phyloP scores from a whole-genome alignment of 768 basidiomycete genomes.

The Boletus fagicola region DNA sequence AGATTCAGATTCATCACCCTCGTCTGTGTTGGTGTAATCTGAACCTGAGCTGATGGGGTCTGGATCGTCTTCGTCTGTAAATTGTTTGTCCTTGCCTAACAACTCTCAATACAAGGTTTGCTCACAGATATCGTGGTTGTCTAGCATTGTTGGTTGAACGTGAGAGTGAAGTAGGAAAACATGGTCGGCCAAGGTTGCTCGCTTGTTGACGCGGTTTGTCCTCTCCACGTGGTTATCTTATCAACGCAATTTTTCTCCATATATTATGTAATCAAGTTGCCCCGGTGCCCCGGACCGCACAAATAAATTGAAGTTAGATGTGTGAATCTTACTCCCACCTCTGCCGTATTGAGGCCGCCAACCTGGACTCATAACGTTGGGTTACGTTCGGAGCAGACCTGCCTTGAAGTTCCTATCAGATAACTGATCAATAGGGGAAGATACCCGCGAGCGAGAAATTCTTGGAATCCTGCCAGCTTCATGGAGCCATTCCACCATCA shows the following conservation, averaged over 20 bases:
- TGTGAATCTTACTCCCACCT: background rate
- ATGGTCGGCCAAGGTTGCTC: no score
- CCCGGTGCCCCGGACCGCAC: no score
- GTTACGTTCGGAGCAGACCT: background rate
- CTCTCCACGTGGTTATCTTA: background rate
- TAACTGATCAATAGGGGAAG: background rate
- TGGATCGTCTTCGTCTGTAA: slow-evolving; percentile 9
- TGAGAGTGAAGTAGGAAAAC: background rate
- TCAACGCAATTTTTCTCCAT: background rate
- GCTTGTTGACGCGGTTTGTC: no score
- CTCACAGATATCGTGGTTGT: slow-evolving; percentile 21
- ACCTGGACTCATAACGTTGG: background rate
- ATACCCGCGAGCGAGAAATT: background rate
- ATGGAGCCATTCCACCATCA: background rate
- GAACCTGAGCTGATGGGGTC: slow-evolving; percentile 6
- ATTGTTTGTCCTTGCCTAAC: slow-evolving; percentile 43
- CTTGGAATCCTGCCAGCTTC: background rate
- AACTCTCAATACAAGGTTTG: slow-evolving; percentile 46
- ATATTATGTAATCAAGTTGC: no score
- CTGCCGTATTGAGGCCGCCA: background rate
- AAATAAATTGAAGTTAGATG: background rate
- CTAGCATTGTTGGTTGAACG: slow-evolving; percentile 10
- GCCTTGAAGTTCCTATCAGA: background rate
- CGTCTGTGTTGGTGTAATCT: slow-evolving; percentile 5
- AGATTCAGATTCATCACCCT: background rate